Percentiles rank a stretch among this genome's conserved stretches.
phyloP scores from a whole-genome alignment of 176 grass and related monocot genomes.

The Rhipidocladum racemiflorum region DNA sequence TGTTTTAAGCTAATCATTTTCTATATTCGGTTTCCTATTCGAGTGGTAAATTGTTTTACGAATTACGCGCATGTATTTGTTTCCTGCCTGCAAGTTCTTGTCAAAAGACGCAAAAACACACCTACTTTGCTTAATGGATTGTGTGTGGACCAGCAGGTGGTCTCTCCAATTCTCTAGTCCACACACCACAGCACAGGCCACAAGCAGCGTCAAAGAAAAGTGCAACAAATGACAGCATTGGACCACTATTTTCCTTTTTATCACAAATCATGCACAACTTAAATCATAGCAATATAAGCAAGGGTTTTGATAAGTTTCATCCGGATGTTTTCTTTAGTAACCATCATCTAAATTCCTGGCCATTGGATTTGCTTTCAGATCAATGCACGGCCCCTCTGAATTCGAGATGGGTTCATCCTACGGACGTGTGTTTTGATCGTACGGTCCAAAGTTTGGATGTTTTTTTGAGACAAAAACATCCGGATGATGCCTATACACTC shows the following conservation, averaged over 20 bases:
- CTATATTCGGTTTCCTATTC: background rate
- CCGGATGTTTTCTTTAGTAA: too few species aligned
- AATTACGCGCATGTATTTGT: background rate
- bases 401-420: too few species aligned
- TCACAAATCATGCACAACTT: background rate
- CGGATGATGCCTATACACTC: too few species aligned
- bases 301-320: too few species aligned
- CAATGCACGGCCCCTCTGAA: too few species aligned
- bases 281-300: background rate
- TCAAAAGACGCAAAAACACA: background rate
- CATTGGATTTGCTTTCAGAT: too few species aligned
- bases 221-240: background rate
- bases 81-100: too few species aligned
- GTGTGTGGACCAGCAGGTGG: background rate
- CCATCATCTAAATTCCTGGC: too few species aligned
- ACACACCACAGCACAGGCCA: background rate
- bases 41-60: background rate
- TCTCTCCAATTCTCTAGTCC: background rate
- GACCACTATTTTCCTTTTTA: background rate
- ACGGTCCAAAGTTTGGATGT: too few species aligned
- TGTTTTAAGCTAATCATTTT: conserved; percentile 24
- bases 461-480: too few species aligned
- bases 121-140: background rate
- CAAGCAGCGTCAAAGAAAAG: background rate
- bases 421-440: too few species aligned